Base-by-base conservation (phyloP, 352 stramenopile species). In the Globisporangium parvum region DNA sequence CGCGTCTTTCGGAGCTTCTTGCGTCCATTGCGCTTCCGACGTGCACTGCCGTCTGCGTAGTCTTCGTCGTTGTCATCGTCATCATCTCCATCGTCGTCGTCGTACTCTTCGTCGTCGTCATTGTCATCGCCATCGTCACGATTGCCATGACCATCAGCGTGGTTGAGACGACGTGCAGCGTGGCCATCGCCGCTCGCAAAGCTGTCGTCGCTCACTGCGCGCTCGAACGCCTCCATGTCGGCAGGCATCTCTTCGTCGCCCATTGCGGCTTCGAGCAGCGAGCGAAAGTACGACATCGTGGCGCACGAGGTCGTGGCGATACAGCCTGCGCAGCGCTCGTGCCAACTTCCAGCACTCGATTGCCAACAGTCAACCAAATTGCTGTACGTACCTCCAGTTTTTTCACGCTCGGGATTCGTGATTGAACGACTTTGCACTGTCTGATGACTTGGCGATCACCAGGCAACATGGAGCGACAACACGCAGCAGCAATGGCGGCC, bases 211-310 rank as follows among this genome's bases (percentile, higher is more conserved):
- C 53, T 56, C 17, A 68, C 59, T 12, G 51, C 62, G 14, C 63
- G 61, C 50, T 85, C 67, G 50, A 84, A 70, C 53, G 71, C 71
- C 37, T 87, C 75, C 17, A 80, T 70, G 49, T 77, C 62, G 24
- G 66, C 58, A 2, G 74, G 73, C 51, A 80, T 60, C 59, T 81
- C 71, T 17, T 78, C 66, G 55, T 84, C 71, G 58, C 77, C 80
- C 79, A 92, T 90, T 26, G 79, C 82, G 49, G 82, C 80, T 65
- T 92, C 77, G 47, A 92, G 70, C 62, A 92, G 74, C 77, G 82
- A 88, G 62, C 80, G 73, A 62, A 92, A 92, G 67, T 77, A 79
- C 67, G 82, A 90, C 82, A 92, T 92, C 33, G 24, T 47, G 24
- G 55, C 40, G 24, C 46, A 37, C 1, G 6, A 37, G 6, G 31